Base-by-base conservation (phyloP, 345 rosid genomes). In the Linum usitatissimum region DNA sequence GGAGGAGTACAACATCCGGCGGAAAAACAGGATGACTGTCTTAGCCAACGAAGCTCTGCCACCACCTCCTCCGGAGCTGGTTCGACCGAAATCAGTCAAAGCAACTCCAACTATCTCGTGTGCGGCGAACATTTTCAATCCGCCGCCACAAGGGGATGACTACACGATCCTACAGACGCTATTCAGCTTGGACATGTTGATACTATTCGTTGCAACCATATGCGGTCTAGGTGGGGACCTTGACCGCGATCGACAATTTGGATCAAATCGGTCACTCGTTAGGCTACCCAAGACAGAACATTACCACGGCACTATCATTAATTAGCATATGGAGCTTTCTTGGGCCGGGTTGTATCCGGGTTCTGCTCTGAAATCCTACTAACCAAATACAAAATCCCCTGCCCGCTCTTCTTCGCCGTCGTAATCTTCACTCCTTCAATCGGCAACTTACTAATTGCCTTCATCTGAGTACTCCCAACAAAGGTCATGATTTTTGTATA, bases 201-300 rank as follows among this genome's bases (percentile, higher is more conserved):
- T 69, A 4, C 18, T 69, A 12, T 64, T 69, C 59, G 18, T 69
- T 20, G 57, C 73, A 48, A 69, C 64, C 19, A 63, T 64, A n/a
- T 64, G 73, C 30, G 64, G 68, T 0, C 67, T 69, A 38, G 68
- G 73, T n/a, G 68, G 73, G 73, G n/a, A 59, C 67, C 6, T 49
- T 69, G 18, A 53, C 73, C 18, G 64, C 68, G 3, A 58, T 69
- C 15, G 68, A 69, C 73, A 69, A 69, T 36, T 9, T 69, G 64
- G 73, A 68, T 51, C 73, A 64, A 28, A 69, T 69, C 53, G 59
- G 63, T 5, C 6, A 51, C 45, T 69, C 68, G 23, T 36, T 69
- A 57, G 72, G 64, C 68, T 69, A 64, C 64, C 30, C 31, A 58
- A 14, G 9, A 2, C 63, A 38, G 9, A 64, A 13, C 45, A 51